Percentiles rank a stretch among this genome's conserved stretches.
phyloP scores from a whole-genome alignment of 75 land plant species.

The Cryptomeria japonica region DNA sequence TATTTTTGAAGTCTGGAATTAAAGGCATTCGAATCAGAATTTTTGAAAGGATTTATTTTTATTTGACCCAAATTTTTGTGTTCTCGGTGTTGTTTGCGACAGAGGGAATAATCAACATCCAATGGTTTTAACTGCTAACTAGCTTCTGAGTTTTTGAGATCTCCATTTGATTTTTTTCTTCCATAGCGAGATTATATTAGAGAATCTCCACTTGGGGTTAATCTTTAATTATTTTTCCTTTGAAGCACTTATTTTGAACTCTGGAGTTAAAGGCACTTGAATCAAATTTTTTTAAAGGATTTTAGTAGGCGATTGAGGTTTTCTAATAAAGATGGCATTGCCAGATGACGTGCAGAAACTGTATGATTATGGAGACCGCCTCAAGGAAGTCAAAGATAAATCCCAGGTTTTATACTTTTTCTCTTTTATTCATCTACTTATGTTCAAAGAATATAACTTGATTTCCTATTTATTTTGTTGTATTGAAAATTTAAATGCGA shows the following conservation, averaged over 20 bases:
- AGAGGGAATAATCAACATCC: background rate
- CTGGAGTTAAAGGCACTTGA: background rate
- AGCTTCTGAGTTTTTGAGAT: background rate
- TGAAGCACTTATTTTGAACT: background rate
- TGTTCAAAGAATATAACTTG: background rate
- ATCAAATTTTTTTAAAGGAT: background rate
- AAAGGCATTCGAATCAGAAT: no score
- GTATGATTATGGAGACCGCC: slow-evolving; percentile 84
- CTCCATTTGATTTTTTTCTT: background rate
- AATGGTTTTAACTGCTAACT: background rate
- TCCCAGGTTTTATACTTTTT: slow-evolving; percentile 35
- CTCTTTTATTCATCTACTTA: background rate
- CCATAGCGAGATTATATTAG: background rate
- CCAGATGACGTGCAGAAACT: slow-evolving; percentile 75
- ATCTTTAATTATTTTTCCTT: background rate
- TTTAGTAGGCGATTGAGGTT: background rate
- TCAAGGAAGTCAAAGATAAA: slow-evolving; percentile 83
- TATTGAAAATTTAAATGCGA: background rate
- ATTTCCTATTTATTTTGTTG: background rate
- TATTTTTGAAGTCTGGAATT: no score
- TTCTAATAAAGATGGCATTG: background rate
- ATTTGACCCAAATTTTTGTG: slow-evolving; percentile 25
- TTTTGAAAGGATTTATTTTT: no score
- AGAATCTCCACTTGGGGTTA: background rate
- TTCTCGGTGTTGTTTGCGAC: background rate